Evolutionary conservation across 2,329 filamentous ascomycete genomes (phyloP), one percentile per base, ranked within the genome.

Genomic region (Helotiales sp.): DNA sequence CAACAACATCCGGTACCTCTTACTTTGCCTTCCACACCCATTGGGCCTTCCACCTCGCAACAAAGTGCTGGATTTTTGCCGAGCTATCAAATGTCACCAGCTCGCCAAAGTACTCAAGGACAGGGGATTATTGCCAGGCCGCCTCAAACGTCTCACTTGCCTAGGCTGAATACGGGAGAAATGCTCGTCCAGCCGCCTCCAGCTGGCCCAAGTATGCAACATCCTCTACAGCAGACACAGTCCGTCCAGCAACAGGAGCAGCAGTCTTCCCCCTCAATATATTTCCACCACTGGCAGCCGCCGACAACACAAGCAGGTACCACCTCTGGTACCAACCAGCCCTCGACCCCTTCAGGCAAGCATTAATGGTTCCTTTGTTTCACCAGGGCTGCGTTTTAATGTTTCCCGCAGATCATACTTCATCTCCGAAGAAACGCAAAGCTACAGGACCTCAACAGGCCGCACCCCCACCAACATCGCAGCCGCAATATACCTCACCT

Each of bases 271-370:
- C 89, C 91, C 0, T 91, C 90, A 24, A 91, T 97, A 57, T 96
- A 93, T 79, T 97, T 97, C 78, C 93, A 97, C 76, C 93, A 97
- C 77, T 97, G 93, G 93, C 91, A 95, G 67, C 93, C 93, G 54
- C 93, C 93, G 15, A 86, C 84, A 24, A 86, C 88, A 70, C 86
- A 91, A 79, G 82, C 84, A 70, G 84, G 86, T 67, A 81, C 71
- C 47, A 64, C 66, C 47, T 72, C 84, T 71, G 81, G 83, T 77
- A 83, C 86, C 65, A 87, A 88, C 74, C 89, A 91, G 77, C 90
- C 91, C 68, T 87, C 86, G 75, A 91, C 91, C 69, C 90, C 92
- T 75, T 90, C 91, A 82, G 89, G 90, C 87, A 90, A 87, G 74
- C 72, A 82, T 82, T 78, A 79, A 82, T 69, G 81, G 78, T 72